Evolutionary conservation across 23 red algal species (phyloP).

Genomic region (Agarophyton chilense): DNA sequence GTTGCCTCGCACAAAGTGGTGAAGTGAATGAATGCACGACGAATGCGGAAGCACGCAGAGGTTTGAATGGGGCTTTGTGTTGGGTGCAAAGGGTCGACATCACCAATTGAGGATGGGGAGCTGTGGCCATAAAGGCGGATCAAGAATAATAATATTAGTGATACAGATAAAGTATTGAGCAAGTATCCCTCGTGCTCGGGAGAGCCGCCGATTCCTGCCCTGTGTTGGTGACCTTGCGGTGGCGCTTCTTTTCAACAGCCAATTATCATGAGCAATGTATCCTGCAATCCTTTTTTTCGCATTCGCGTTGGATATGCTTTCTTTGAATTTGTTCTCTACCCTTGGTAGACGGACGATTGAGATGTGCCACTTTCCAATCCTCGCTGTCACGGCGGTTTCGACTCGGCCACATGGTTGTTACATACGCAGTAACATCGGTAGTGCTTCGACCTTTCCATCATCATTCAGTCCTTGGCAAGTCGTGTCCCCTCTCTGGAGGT

Average conservation of each 20-base stretch:
- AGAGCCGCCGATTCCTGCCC: too few relatives aligned
- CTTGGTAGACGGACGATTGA: background rate
- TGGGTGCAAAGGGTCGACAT: too few relatives aligned
- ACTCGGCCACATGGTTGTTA: background rate
- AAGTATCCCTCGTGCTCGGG: too few relatives aligned
- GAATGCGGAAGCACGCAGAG: background rate
- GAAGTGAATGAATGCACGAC: background rate
- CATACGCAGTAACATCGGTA: background rate
- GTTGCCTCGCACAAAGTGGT: too few relatives aligned
- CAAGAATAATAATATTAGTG: background rate
- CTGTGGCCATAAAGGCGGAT: too few relatives aligned
- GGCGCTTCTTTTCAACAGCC: background rate
- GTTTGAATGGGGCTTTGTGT: too few relatives aligned
- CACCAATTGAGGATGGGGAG: too few relatives aligned
- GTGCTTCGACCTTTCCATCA: background rate
- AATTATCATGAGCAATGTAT: background rate
- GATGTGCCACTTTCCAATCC: background rate
- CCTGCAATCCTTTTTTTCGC: background rate
- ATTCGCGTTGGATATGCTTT: too few relatives aligned
- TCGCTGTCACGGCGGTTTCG: background rate
- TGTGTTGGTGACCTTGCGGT: background rate
- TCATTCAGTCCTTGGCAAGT: too few relatives aligned
- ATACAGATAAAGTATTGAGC: background rate
- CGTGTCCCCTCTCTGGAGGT: too few relatives aligned
- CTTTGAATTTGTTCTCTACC: background rate